Evolutionary conservation across 108 stramenopile genomes (phyloP).

Genomic region (Stephanodiscus minutulus): DNA sequence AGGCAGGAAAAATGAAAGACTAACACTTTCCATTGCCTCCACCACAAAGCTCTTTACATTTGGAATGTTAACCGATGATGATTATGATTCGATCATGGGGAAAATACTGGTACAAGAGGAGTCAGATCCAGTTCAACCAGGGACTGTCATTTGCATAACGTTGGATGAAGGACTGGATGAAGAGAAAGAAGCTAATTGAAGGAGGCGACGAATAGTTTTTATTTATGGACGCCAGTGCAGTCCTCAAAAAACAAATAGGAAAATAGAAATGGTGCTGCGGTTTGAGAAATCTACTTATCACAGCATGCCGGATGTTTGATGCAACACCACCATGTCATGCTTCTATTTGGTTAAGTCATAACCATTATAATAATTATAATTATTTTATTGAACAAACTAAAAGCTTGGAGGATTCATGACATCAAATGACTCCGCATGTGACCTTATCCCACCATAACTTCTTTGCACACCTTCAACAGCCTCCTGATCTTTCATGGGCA

Average conservation of each 20-base stretch:
- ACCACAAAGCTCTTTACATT: constrained; percentile 38
- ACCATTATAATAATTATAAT: too few species aligned
- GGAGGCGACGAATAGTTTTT: neutral
- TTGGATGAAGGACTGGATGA: constrained; percentile 27
- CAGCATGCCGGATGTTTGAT: too few species aligned
- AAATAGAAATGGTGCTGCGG: too few species aligned
- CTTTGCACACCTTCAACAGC: constrained; percentile 14
- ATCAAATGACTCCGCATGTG: constrained; percentile 21
- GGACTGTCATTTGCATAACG: constrained; percentile 46
- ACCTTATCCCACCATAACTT: neutral
- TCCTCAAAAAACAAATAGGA: neutral
- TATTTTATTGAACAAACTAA: too few species aligned
- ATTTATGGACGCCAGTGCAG: neutral
- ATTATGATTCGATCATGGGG: constrained; percentile 47
- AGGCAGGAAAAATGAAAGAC: neutral
- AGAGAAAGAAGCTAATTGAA: constrained; percentile 1
- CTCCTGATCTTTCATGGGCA: constrained; percentile 63
- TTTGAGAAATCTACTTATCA: too few species aligned
- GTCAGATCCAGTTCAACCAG: constrained; percentile 27
- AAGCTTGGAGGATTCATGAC: constrained; percentile 51
- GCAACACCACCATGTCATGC: too few species aligned
- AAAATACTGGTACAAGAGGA: constrained; percentile 41
- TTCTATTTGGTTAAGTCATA: too few species aligned
- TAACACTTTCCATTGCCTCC: neutral
- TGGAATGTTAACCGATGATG: constrained; percentile 50